Conservation (phyloP, 2,329 filamentous ascomycete species). For the Aspergillus thermomutatus region DNA sequence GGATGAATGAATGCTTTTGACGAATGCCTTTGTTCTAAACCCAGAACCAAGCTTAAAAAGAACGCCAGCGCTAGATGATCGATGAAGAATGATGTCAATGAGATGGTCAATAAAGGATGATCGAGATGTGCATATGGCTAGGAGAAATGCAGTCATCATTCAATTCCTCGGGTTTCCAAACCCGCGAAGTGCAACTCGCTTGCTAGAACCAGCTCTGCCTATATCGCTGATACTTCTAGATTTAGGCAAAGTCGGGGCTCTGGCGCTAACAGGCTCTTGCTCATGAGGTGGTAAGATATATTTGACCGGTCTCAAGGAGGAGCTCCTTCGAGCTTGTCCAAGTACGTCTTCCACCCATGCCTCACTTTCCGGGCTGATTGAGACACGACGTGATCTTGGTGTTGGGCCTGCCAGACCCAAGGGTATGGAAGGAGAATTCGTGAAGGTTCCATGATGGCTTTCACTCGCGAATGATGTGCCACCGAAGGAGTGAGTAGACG, state of each 20-base stretch:
- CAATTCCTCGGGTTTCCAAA: slow-evolving; percentile 24
- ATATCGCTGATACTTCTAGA: slow-evolving; percentile 41
- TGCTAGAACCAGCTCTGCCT: slow-evolving; percentile 32
- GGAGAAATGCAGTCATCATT: background rate
- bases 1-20: background rate
- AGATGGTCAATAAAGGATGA: slow-evolving; percentile 1
- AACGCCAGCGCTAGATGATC: background rate
- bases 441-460: slow-evolving; percentile 19
- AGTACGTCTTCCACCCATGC: slow-evolving; percentile 48
- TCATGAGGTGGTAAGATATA: slow-evolving; percentile 15
- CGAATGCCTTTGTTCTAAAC: background rate
- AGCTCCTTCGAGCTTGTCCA: slow-evolving; percentile 41
- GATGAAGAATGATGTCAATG: background rate
- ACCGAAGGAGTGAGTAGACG: slow-evolving; percentile 36
- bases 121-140: background rate
- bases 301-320: slow-evolving; percentile 30
- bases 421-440: slow-evolving; percentile 33
- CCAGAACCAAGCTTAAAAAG: background rate
- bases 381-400: slow-evolving; percentile 36
- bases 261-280: slow-evolving; percentile 12
- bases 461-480: slow-evolving; percentile 27
- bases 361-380: slow-evolving; percentile 45
- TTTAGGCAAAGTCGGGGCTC: slow-evolving; percentile 23
- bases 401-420: slow-evolving; percentile 46
- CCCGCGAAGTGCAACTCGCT: slow-evolving; percentile 37